phyloP scores from a whole-genome alignment of 768 basidiomycete genomes.

The Mycena venus region DNA sequence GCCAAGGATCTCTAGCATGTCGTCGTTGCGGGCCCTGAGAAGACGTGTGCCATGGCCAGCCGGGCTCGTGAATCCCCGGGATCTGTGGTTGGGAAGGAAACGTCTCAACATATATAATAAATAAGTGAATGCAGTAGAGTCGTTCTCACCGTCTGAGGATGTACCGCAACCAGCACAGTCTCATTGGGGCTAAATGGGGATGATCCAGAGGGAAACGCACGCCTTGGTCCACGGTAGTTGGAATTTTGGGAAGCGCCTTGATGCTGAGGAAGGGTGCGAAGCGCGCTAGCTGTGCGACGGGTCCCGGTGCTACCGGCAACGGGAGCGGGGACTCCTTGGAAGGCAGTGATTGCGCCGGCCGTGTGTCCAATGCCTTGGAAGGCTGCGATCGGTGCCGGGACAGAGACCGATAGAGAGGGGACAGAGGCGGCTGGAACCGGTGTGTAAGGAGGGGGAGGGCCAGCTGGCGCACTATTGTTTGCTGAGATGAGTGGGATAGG shows the following conservation, averaged over 20 bases:
- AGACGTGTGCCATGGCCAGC: not conserved
- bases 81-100: too few relatives aligned
- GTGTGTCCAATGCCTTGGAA: not conserved
- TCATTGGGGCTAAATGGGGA: not conserved
- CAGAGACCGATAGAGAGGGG: not conserved
- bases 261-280: slow-evolving; percentile 3
- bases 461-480: too few relatives aligned
- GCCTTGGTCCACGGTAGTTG: not conserved
- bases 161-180: not conserved
- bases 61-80: slow-evolving; percentile 1
- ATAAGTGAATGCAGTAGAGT: too few relatives aligned
- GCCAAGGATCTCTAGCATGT: not conserved
- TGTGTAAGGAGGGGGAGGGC: not conserved
- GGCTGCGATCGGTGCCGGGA: not conserved
- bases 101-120: too few relatives aligned
- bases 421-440: not conserved
- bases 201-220: not conserved
- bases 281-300: slow-evolving; percentile 5
- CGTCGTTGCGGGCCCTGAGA: not conserved
- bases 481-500: too few relatives aligned
- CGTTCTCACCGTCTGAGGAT: not conserved
- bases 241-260: not conserved
- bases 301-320: not conserved
- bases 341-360: not conserved
- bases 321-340: not conserved